Conservation (phyloP, 2,329 filamentous ascomycete genomes). For the Acephala macrosclerotiorum region DNA sequence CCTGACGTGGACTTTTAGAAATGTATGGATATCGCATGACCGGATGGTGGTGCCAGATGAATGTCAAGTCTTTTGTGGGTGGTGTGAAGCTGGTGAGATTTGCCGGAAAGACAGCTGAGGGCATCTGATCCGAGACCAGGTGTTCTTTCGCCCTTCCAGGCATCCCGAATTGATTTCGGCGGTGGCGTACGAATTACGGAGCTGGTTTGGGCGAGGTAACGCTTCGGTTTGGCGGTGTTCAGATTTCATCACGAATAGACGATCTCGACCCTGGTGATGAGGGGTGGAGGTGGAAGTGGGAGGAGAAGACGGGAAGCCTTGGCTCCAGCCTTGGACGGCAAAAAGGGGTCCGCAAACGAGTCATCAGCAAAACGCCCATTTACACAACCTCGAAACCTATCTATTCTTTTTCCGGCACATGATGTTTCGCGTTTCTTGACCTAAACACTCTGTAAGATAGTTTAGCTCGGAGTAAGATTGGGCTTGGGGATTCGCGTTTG, state of each 20-base stretch:
- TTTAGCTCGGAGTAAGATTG: constrained; percentile 13
- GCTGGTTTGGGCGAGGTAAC: neutral
- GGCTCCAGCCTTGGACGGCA: constrained; percentile 1
- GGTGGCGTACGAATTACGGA: constrained; percentile 8
- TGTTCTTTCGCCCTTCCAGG: constrained; percentile 2
- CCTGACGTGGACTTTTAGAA: constrained; percentile 12
- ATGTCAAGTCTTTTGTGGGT: constrained; percentile 18
- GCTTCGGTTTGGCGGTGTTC: neutral
- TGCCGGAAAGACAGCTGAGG: constrained; percentile 31
- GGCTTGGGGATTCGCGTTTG: constrained; percentile 16
- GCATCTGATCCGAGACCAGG: constrained; percentile 4
- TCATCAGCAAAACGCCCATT: constrained; percentile 12
- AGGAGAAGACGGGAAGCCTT: constrained; percentile 8
- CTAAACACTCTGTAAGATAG: constrained; percentile 11
- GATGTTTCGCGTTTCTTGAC: constrained; percentile 15
- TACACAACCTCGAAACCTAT: neutral
- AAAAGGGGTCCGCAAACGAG: constrained; percentile 18
- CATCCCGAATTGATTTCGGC: constrained; percentile 12
- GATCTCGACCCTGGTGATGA: constrained; percentile 11
- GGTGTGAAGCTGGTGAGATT: constrained; percentile 29
- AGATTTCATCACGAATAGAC: constrained; percentile 13
- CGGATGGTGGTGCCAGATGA: constrained; percentile 18
- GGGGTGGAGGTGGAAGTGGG: neutral
- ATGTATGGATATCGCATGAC: constrained; percentile 30
- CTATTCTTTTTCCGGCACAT: constrained; percentile 9